phyloP scores from a whole-genome alignment of 1,284 basidiomycete species.

The Stygiomarasmius scandens region DNA sequence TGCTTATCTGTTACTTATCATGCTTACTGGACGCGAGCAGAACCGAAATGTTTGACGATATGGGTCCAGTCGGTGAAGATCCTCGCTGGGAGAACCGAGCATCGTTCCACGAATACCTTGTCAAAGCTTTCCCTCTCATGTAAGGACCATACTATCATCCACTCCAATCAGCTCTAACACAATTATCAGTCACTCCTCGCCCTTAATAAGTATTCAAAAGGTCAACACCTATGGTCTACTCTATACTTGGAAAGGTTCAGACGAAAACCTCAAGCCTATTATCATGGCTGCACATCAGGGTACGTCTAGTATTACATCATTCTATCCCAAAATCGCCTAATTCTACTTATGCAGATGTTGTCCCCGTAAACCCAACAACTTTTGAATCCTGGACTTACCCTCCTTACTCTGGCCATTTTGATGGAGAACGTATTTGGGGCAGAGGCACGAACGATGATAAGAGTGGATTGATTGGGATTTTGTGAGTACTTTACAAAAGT shows the following conservation, averaged over 20 bases:
- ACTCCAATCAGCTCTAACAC: too few relatives aligned
- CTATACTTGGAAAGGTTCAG: constrained; percentile 58
- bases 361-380: constrained; percentile 51
- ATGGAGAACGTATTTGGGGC: constrained; percentile 47
- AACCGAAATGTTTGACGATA: constrained; percentile 22
- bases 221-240: constrained; percentile 56
- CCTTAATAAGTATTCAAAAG: constrained; percentile 36
- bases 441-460: constrained; percentile 48
- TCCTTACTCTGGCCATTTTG: constrained; percentile 51
- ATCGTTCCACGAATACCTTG: constrained; percentile 27
- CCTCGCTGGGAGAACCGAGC: constrained; percentile 29
- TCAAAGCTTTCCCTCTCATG: constrained; percentile 36
- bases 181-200: constrained; percentile 36
- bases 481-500: constrained; percentile 30
- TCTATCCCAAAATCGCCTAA: too few relatives aligned
- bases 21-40: constrained; percentile 1
- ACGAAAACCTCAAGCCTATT: constrained; percentile 53
- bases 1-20: not conserved
- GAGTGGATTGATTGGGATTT: constrained; percentile 40
- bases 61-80: constrained; percentile 28
- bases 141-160: too few relatives aligned
- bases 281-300: constrained; percentile 62
- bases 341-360: constrained; percentile 42
- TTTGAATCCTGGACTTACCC: constrained; percentile 47
- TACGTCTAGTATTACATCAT: too few relatives aligned